phyloP scores from a whole-genome alignment of 176 grass and related monocot genomes.

The Secale cereale region DNA sequence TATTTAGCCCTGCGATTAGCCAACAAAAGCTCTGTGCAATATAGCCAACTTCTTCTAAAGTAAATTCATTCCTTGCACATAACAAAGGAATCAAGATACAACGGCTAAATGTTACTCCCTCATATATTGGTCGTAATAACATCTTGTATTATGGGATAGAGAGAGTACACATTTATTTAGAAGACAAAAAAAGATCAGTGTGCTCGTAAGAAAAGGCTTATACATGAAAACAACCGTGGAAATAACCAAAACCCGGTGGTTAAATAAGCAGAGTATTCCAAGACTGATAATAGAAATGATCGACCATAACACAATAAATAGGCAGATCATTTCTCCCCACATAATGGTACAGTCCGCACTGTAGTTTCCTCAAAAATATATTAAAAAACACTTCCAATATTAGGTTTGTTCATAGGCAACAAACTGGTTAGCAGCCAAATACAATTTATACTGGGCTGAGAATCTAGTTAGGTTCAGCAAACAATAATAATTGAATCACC shows the following conservation, averaged over 20 bases:
- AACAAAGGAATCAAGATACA: too few relatives aligned
- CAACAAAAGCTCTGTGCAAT: too few relatives aligned
- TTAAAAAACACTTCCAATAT: background rate
- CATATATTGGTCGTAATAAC: too few relatives aligned
- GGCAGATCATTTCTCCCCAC: slow-evolving; percentile 12
- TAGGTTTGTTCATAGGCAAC: background rate
- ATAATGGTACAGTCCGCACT: background rate
- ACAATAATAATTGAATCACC: slow-evolving; percentile 22
- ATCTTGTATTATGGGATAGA: too few relatives aligned
- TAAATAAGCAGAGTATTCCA: background rate
- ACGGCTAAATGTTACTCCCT: too few relatives aligned
- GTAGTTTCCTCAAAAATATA: slow-evolving; percentile 13
- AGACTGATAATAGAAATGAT: too few relatives aligned
- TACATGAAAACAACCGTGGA: background rate
- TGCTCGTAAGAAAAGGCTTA: background rate
- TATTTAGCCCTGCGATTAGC: too few relatives aligned
- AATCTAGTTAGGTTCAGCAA: slow-evolving; percentile 47
- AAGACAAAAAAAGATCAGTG: background rate
- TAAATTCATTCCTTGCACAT: too few relatives aligned
- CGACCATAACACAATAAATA: background rate
- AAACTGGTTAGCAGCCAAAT: slow-evolving; percentile 47
- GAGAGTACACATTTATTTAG: too few relatives aligned
- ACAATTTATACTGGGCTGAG: slow-evolving; percentile 10
- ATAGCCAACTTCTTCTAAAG: too few relatives aligned
- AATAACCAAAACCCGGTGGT: background rate